Base-by-base conservation (phyloP, 2,329 filamentous ascomycete species). In the Fusarium decemcellulare region DNA sequence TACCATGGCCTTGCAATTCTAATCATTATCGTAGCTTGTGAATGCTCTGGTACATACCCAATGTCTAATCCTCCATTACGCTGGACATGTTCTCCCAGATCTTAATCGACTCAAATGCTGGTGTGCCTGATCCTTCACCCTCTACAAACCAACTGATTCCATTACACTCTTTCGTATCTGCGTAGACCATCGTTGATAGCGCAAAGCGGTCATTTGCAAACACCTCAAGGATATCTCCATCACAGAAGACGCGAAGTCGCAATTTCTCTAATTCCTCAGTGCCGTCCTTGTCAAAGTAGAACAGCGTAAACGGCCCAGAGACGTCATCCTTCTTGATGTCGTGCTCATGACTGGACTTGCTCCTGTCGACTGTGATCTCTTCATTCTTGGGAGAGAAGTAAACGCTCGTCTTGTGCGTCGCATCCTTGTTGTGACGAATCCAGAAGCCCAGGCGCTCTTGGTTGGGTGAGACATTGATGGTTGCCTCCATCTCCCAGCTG, bases 241-340 rank as follows among this genome's bases (percentile, higher is more conserved):
- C 75, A 5, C 59, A 70, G 14, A 77, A 77, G 0, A 76, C 70
- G 8, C 68, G 59, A 12, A 76, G 4, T 5, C 58, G 64, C 0
- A 76, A 37, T 10, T 71, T 65, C 30, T 76, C 75, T 5, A 73
- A 5, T 8, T 61, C 59, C 6, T 74, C 73, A 2, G 30, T 14
- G 1, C 59, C 65, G 1, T 68, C 32, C 2, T 39, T 29, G 5
- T 72, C 54, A 0, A 48, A 47, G 16, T 63, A 64, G 70, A 87
- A 85, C 0, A 87, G 77, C 0, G 85, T 86, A 58, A 85, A 84
- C 0, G 84, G 82, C 0, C 82, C 83, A 39, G 70, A 67, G 46
- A 81, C 76, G 1, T 67, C 42, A 5, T 70, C 70, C 29, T 82
- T 82, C 34, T 81, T 77, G 15, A 84, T 77, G 11, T 77, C 75